These are phyloP conservation scores for Dactylellina cionopaga DNA, from an alignment of 2,329 filamentous ascomycete species.

Conservation along the genomic window DNA sequence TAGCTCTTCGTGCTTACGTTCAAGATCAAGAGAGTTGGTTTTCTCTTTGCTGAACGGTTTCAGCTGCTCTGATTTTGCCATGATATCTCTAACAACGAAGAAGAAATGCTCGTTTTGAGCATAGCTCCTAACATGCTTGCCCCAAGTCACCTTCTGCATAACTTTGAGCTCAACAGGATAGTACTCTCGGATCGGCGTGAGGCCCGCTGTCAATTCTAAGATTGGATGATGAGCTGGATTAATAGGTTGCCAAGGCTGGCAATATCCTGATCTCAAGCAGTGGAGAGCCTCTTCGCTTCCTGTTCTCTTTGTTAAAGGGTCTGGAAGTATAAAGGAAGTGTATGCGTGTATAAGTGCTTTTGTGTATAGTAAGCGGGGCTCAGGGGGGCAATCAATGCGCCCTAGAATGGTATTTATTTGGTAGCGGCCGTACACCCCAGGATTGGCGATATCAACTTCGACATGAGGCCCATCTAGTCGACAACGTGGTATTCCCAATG, in stretches of 20 bases:
- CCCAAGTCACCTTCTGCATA: constrained; percentile 67
- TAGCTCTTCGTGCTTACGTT: constrained; percentile 27
- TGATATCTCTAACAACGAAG: constrained; percentile 59
- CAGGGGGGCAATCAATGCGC: constrained; percentile 68
- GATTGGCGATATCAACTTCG: constrained; percentile 60
- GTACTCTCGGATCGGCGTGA: constrained; percentile 61
- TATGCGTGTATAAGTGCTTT: constrained; percentile 71
- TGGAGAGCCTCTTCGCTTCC: constrained; percentile 71
- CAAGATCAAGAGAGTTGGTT: background rate
- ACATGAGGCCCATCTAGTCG: constrained; percentile 63
- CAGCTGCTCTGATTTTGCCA: constrained; percentile 58
- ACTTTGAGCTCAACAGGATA: constrained; percentile 62
- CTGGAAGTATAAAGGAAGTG: constrained; percentile 69
- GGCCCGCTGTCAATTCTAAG: constrained; percentile 57
- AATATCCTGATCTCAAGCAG: constrained; percentile 65
- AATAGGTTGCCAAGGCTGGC: constrained; percentile 65
- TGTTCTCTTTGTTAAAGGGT: constrained; percentile 69
- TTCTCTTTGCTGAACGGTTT: constrained; percentile 57
- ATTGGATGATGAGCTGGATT: constrained; percentile 37
- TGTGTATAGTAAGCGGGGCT: constrained; percentile 67
- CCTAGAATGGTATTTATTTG: constrained; percentile 68
- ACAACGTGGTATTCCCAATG: constrained; percentile 62
- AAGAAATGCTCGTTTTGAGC: constrained; percentile 64
- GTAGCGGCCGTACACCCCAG: constrained; percentile 65
- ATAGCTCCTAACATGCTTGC: constrained; percentile 59